A percentile compares a stretch with the other conserved stretches of the same genome.
phyloP scores from a whole-genome alignment of 805 yeast genomes.

The Cyberlindnera sargentensis region DNA sequence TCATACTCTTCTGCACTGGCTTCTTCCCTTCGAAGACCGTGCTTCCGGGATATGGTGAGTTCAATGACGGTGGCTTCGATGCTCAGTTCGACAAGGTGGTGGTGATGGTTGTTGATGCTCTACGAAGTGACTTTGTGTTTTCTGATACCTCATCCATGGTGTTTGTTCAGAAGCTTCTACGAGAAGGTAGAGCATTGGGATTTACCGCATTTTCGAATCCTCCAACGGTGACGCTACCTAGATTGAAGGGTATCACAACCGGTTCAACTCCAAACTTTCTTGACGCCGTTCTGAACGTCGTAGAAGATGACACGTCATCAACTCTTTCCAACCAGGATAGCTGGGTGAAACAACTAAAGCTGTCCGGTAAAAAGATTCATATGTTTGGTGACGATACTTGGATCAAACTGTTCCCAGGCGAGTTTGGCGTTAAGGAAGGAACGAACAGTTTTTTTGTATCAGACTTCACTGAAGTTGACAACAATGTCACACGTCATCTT shows the following conservation, averaged over 20 bases:
- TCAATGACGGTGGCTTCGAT: conserved; percentile 22
- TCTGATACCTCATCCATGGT: conserved; percentile 57
- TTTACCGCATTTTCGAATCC: conserved; percentile 91
- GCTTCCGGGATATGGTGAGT: conserved; percentile 49
- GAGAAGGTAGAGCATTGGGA: conserved; percentile 68
- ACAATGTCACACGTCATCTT: conserved; percentile 86
- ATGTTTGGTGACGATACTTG: conserved; percentile 98
- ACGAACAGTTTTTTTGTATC: conserved; percentile 92
- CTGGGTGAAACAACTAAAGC: conserved; percentile 67
- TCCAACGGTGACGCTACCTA: conserved; percentile 93
- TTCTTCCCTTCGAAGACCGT: conserved; percentile 89
- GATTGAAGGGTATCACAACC: conserved; percentile 88
- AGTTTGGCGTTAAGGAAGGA: conserved; percentile 72
- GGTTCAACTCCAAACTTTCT: conserved; percentile 92
- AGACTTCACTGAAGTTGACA: conserved; percentile 91
- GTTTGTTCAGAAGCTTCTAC: conserved; percentile 58
- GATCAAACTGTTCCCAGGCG: conserved; percentile 79
- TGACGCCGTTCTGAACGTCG: conserved; percentile 90
- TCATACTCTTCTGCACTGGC: conserved; percentile 65
- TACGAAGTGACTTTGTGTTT: conserved; percentile 82
- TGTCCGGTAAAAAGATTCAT: conserved; percentile 39
- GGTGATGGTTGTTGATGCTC: conserved; percentile 86
- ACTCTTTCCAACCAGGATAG: conserved; percentile 72
- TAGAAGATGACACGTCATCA: conserved; percentile 76
- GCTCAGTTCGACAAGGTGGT: conserved; percentile 62